phyloP scores from a whole-genome alignment of 1,284 basidiomycete genomes.

The Fomitopsis pinicola region DNA sequence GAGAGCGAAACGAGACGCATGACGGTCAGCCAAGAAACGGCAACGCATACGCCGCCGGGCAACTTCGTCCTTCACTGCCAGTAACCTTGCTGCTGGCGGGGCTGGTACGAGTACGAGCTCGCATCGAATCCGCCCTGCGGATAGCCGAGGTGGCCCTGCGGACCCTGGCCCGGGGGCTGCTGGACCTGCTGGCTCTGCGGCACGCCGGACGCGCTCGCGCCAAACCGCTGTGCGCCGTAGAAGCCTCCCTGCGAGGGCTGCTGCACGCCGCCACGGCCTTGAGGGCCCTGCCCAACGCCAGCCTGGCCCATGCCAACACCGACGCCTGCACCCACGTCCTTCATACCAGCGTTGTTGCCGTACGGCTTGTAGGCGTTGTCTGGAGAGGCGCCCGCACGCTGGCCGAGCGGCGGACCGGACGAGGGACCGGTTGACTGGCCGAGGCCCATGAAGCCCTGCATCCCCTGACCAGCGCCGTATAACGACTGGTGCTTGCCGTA shows the following conservation, averaged over 20 bases:
- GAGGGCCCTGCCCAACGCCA: conserved; percentile 41
- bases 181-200: conserved; percentile 41
- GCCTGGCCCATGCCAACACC: conserved; percentile 35
- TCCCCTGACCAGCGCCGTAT: conserved; percentile 54
- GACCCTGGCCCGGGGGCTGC: conserved; percentile 43
- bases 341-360: conserved; percentile 42
- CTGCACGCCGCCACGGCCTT: conserved; percentile 41
- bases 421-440: conserved; percentile 43
- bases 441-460: conserved; percentile 69
- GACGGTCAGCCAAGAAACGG: conserved; percentile 1
- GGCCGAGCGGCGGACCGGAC: conserved; percentile 41
- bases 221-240: conserved; percentile 61
- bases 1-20: conserved; percentile 2
- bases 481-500: conserved; percentile 58
- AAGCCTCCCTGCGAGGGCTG: conserved; percentile 51
- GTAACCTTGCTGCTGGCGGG: conserved; percentile 62
- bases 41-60: not conserved
- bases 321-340: conserved; percentile 54
- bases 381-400: conserved; percentile 52
- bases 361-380: conserved; percentile 74
- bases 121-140: conserved; percentile 59
- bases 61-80: conserved; percentile 48
- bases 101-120: conserved; percentile 64
- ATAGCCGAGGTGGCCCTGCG: conserved; percentile 62
- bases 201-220: conserved; percentile 39